A percentile compares a stretch with the other conserved stretches of the same genome.
Evolutionary conservation across 345 rosid genomes (phyloP).

Genomic region (Nasturtium officinale): DNA sequence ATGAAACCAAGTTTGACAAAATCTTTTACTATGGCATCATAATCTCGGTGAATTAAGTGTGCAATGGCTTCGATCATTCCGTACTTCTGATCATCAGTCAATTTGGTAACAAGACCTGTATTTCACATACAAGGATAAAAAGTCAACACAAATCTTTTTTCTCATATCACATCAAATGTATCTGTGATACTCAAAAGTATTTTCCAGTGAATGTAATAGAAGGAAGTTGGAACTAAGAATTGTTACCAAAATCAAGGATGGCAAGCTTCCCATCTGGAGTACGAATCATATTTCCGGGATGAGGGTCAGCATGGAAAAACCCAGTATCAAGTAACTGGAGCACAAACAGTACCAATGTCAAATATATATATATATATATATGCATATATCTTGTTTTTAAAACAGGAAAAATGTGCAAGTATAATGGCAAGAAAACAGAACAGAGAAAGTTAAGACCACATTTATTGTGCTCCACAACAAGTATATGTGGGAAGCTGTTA

Average conservation of each 20-base stretch:
- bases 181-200: background rate
- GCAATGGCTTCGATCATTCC: conserved; percentile 99
- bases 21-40: conserved; percentile 85
- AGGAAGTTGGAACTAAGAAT: background rate
- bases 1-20: conserved; percentile 95
- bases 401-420: background rate
- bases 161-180: background rate
- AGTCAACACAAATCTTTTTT: background rate
- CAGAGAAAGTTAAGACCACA: background rate
- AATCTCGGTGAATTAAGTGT: conserved; percentile 93
- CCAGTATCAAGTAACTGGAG: conserved; percentile 95
- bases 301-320: conserved; percentile 98
- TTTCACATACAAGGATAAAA: background rate
- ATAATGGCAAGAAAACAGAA: background rate
- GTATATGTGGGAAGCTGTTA: conserved; percentile 35
- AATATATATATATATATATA: conserved; percentile 4
- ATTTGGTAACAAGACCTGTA: conserved; percentile 85
- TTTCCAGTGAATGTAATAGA: background rate
- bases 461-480: background rate
- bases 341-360: conserved; percentile 18
- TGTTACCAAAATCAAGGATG: conserved; percentile 93
- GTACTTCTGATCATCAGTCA: conserved; percentile 95
- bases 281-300: conserved; percentile 97
- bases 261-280: conserved; percentile 98
- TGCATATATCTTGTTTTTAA: background rate